Percentiles rank a stretch among this genome's conserved stretches.
phyloP scores from a whole-genome alignment of 495 filamentous ascomycete species.

The Parathielavia appendiculata region DNA sequence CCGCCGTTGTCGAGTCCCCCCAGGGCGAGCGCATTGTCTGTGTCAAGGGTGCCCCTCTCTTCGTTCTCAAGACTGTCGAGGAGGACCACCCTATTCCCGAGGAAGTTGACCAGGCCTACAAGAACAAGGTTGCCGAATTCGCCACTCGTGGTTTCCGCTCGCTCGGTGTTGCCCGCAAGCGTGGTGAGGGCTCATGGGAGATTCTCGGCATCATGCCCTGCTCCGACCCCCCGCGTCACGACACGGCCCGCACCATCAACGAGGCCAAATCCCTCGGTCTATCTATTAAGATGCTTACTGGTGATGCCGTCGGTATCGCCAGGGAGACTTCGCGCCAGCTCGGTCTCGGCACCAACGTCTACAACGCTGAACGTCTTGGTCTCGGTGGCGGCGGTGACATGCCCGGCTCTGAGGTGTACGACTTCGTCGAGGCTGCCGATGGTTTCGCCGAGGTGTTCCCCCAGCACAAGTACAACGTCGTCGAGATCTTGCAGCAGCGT shows the following conservation, averaged over 20 bases:
- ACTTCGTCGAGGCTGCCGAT: slow-evolving; percentile 92
- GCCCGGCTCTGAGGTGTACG: slow-evolving; percentile 86
- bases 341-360: slow-evolving; percentile 88
- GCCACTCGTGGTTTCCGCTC: slow-evolving; percentile 88
- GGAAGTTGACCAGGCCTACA: slow-evolving; percentile 71
- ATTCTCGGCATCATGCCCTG: slow-evolving; percentile 93
- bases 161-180: slow-evolving; percentile 85
- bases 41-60: slow-evolving; percentile 85
- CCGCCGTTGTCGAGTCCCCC: slow-evolving; percentile 73
- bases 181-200: slow-evolving; percentile 70
- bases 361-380: slow-evolving; percentile 85
- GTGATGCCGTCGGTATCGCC: slow-evolving; percentile 90
- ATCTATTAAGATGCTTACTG: slow-evolving; percentile 94
- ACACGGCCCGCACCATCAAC: slow-evolving; percentile 83
- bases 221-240: slow-evolving; percentile 84
- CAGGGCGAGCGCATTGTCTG: slow-evolving; percentile 77
- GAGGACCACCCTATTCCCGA: slow-evolving; percentile 72
- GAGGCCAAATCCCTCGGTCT: slow-evolving; percentile 85
- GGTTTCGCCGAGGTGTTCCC: slow-evolving; percentile 96
- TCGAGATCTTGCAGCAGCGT: slow-evolving; percentile 94
- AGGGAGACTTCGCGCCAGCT: slow-evolving; percentile 85
- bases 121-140: slow-evolving; percentile 86
- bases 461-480: slow-evolving; percentile 96
- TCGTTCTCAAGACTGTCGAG: slow-evolving; percentile 77
- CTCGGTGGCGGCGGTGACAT: slow-evolving; percentile 80